A percentile compares a stretch with the other conserved stretches of the same genome.
These are phyloP conservation scores for Setaria italica DNA, from an alignment of 202 grass and related monocot genomes.

Conservation along the genomic window DNA sequence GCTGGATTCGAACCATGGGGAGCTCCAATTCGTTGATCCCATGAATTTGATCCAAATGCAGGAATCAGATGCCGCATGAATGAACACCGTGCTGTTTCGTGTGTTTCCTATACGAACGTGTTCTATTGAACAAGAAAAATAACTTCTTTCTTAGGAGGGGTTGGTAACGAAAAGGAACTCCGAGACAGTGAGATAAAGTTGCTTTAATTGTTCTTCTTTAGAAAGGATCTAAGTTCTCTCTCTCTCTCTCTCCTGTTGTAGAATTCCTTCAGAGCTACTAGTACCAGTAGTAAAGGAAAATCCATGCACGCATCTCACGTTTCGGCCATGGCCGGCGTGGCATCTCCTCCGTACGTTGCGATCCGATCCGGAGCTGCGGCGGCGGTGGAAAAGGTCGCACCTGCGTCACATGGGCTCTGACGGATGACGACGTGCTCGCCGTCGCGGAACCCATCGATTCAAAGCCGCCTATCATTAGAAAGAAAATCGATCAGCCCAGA, in stretches of 20 bases:
- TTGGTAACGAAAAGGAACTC: background rate
- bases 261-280: background rate
- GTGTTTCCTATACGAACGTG: background rate
- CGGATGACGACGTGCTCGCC: background rate
- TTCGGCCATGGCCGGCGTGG: background rate
- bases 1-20: background rate
- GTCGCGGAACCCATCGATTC: background rate
- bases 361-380: background rate
- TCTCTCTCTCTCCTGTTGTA: background rate
- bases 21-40: background rate
- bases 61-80: background rate
- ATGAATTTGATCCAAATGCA: background rate
- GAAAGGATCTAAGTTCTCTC: background rate
- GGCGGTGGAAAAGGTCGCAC: background rate
- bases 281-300: background rate
- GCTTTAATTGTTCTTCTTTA: background rate
- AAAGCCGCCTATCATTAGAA: background rate
- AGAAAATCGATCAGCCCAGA: background rate
- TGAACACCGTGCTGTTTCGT: background rate
- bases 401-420: constrained; percentile 27
- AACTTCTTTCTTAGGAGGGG: too few species aligned
- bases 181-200: background rate
- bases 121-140: background rate
- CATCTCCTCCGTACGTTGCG: background rate
- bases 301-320: background rate